phyloP scores from a whole-genome alignment of 371 early-diverging fungal genomes.

The Mucor indicus region DNA sequence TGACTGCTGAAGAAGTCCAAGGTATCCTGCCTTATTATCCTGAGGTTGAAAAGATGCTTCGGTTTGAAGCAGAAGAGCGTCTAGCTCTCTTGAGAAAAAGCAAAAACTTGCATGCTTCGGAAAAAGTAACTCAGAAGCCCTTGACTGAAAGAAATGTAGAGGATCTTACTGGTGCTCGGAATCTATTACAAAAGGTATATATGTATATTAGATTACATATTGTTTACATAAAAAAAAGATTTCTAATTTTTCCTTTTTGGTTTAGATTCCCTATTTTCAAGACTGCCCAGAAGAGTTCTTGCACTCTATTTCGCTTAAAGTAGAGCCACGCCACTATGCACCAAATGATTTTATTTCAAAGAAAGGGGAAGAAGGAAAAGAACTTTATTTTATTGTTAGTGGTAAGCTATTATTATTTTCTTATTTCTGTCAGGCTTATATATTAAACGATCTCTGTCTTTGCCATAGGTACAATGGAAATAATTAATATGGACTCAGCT shows the following conservation, averaged over 20 bases:
- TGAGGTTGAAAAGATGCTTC: constrained; percentile 51
- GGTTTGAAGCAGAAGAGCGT: constrained; percentile 60
- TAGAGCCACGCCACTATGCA: constrained; percentile 52
- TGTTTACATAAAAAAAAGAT: neutral
- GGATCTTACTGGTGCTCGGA: constrained; percentile 22
- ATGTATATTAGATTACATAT: neutral
- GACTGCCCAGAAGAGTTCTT: constrained; percentile 51
- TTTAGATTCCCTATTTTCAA: constrained; percentile 52
- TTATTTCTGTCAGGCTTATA: neutral
- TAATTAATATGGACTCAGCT: constrained; percentile 12
- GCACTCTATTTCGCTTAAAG: constrained; percentile 47
- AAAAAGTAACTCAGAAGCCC: constrained; percentile 15
- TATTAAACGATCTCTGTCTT: neutral
- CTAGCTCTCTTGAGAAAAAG: constrained; percentile 38
- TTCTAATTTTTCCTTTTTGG: no score
- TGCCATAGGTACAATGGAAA: constrained; percentile 30
- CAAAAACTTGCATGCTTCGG: constrained; percentile 3
- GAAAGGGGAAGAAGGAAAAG: constrained; percentile 73
- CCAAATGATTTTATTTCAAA: constrained; percentile 46
- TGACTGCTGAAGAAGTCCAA: constrained; percentile 60
- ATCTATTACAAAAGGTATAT: constrained; percentile 32
- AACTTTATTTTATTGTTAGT: constrained; percentile 80
- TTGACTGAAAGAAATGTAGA: constrained; percentile 23
- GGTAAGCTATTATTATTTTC: constrained; percentile 42
- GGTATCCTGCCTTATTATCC: constrained; percentile 51